Conservation (phyloP, 2,329 filamentous ascomycete genomes). For the Neodidymelliopsis sp. region DNA sequence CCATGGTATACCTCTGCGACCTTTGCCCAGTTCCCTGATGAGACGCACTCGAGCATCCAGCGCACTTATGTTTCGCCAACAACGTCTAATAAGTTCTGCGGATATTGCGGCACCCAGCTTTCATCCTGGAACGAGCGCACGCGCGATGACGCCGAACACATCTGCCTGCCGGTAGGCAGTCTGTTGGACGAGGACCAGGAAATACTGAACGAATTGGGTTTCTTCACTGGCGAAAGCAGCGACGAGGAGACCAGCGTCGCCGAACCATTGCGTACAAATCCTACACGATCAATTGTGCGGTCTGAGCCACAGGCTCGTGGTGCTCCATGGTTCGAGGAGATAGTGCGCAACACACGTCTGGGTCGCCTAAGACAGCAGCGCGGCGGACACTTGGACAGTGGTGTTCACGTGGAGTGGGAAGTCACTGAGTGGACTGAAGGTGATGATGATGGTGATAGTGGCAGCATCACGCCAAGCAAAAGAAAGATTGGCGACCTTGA, state of each 20-base stretch:
- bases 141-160: conserved; percentile 74
- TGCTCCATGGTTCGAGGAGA: conserved; percentile 84
- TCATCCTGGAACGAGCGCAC: conserved; percentile 83
- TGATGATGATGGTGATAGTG: conserved; percentile 47
- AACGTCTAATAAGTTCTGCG: conserved; percentile 75
- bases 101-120: conserved; percentile 87
- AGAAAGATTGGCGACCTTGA: conserved; percentile 46
- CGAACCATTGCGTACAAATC: conserved; percentile 20
- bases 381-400: conserved; percentile 69
- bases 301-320: conserved; percentile 54
- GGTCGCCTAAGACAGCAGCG: conserved; percentile 71
- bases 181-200: conserved; percentile 74
- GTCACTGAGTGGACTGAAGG: conserved; percentile 70
- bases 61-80: conserved; percentile 57
- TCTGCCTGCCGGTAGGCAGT: conserved; percentile 83
- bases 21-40: conserved; percentile 78
- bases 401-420: conserved; percentile 79
- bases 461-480: conserved; percentile 35
- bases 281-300: conserved; percentile 24
- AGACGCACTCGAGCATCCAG: conserved; percentile 60
- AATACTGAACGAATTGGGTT: conserved; percentile 74
- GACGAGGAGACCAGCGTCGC: conserved; percentile 34
- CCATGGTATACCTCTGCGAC: conserved; percentile 81
- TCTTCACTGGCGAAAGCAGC: conserved; percentile 61
- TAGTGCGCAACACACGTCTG: conserved; percentile 78